These are phyloP conservation scores for Yarrowia sp. DNA, from an alignment of 805 yeast species.

Conservation along the genomic window DNA sequence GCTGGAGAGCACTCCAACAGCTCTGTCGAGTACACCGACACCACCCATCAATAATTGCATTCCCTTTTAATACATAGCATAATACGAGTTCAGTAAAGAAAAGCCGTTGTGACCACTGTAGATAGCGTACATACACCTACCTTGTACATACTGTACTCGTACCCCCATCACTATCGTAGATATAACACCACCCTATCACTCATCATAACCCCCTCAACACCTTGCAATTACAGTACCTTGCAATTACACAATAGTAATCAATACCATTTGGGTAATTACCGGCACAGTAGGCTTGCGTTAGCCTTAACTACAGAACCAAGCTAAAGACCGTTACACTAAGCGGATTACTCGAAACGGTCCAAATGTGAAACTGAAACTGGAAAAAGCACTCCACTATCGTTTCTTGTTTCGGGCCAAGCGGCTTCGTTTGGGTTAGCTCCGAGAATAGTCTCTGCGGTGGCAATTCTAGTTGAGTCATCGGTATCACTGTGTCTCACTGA, in stretches of 20 bases:
- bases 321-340: conserved; percentile 1
- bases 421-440: conserved; percentile 4
- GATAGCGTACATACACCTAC: too few species aligned
- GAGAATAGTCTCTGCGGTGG: neutral
- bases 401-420: conserved; percentile 11
- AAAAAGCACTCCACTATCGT: neutral
- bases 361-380: neutral
- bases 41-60: conserved; percentile 31
- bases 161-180: neutral
- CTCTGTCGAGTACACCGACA: conserved; percentile 12
- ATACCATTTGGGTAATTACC: neutral
- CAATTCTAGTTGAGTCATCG: neutral
- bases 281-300: too few species aligned
- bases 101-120: too few species aligned
- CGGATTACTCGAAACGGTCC: neutral
- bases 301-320: neutral
- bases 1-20: conserved; percentile 16
- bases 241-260: neutral
- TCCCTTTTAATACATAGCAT: conserved; percentile 16
- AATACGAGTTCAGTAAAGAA: neutral
- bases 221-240: too few species aligned
- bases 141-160: too few species aligned
- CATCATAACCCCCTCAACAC: too few species aligned
- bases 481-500: too few species aligned
- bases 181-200: neutral